Evolutionary conservation across 768 basidiomycete genomes (phyloP), one percentile per base, ranked within the genome.

Genomic region (Russula sp.): DNA sequence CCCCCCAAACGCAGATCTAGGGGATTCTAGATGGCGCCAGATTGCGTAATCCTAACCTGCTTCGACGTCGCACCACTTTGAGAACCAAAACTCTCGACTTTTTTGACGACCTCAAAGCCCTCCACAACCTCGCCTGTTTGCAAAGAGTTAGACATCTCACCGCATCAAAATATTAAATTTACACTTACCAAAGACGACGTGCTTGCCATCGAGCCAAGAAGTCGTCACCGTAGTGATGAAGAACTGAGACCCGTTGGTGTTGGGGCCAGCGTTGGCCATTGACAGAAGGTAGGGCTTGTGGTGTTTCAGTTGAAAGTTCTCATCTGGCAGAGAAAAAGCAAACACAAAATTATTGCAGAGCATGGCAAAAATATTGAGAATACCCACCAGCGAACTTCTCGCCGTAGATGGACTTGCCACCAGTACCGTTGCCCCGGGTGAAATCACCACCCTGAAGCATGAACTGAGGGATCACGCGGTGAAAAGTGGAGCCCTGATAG

Each of bases 401-500:
- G 65, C 88, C 88, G 62, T 87, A 89, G 71, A 89, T 89, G 29
- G 85, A 87, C 74, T 85, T 88, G 51, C 90, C 90, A 62, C 90
- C 90, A 10, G 87, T 89, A 16, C 90, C 90, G 56, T 78, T 75
- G 48, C 66, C 63, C 7, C 63, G 54, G 65, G 86, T 88, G 73
- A 96, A 96, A 72, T 94, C 92, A 59, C 93, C 93, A 29, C 91
- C 93, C 73, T 95, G 93, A 60, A 92, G 79, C 90, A 93, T 93
- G 76, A 93, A 94, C 45, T 79, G 52, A 66, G 87, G 88, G 70
- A 93, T 92, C 69, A 94, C 76, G 65, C 92, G 87, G 73, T 94
- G 92, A 83, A 94, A 93, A 0, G 77, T 77, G 18, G 77, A 77
- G 14, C 83, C 86, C 53, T 72, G 51, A 76, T 95, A 98, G 49